Conservation (phyloP, 495 filamentous ascomycete species). For the Delitschia confertaspora region DNA sequence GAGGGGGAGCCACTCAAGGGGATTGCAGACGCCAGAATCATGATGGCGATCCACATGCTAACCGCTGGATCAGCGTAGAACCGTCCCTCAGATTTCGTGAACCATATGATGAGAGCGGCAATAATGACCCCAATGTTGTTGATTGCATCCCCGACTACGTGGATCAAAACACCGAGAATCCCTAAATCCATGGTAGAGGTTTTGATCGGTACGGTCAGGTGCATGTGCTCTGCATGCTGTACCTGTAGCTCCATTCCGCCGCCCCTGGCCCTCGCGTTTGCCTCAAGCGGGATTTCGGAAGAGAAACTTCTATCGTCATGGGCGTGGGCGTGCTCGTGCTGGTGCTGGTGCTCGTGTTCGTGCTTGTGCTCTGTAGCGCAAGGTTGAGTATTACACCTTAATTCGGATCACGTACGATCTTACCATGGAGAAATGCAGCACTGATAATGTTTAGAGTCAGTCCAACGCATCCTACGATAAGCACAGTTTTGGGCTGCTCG, state of each 20-base stretch:
- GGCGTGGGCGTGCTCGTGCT: conserved; percentile 10
- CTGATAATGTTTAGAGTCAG: conserved; percentile 25
- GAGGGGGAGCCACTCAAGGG: too few species aligned
- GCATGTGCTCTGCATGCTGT: conserved; percentile 13
- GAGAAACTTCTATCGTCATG: too few species aligned
- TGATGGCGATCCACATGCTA: conserved; percentile 40
- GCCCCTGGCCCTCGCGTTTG: too few species aligned
- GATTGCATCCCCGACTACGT: conserved; percentile 43
- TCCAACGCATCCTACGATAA: conserved; percentile 31
- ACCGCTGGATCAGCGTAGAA: conserved; percentile 44
- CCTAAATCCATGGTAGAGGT: conserved; percentile 37
- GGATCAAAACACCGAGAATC: conserved; percentile 43
- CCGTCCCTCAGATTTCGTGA: too few species aligned
- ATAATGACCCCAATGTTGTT: conserved; percentile 46
- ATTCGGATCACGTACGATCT: neutral
- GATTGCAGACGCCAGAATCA: conserved; percentile 39
- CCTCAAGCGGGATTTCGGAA: neutral
- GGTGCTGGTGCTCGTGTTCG: conserved; percentile 21
- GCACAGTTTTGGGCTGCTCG: conserved; percentile 22
- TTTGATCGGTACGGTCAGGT: conserved; percentile 6
- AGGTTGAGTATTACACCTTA: neutral
- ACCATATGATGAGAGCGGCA: conserved; percentile 39
- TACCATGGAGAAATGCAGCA: conserved; percentile 20
- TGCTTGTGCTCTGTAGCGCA: conserved; percentile 8
- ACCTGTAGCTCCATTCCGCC: neutral